Evolutionary conservation across 75 land plant species (phyloP), one percentile per base, ranked within the genome.

Genomic region (Pinus albicaulis): DNA sequence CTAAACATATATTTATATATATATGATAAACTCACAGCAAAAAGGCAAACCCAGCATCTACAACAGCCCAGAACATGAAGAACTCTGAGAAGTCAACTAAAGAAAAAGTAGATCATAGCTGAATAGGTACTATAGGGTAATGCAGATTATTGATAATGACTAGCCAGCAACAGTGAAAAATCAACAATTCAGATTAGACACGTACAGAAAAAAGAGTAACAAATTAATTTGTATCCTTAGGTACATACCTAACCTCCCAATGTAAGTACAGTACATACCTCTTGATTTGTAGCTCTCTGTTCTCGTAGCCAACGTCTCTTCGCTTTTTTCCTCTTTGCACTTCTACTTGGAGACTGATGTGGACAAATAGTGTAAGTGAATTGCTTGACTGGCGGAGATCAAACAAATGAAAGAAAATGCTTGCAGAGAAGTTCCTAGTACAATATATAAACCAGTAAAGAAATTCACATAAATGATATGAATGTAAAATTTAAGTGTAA

Each of bases 331-430:
- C 53, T 48, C 53, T 10, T 48, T 48, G 53, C 53, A 48, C 53
- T 92, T 80, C 98, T 90, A 71, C 98, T 92, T 31, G 89, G 90
- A 20, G 53, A 64, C 96, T 93, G 81, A 78, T 0, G 26, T n/a
- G 34, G 65, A 73, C 17, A 3, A 38, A 68, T 68, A 41, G n/a
- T 41, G 71, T 44, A 68, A 64, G 13, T 68, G 5, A 68, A n/a
- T 68, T 68, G 53, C 48, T 26, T 61, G 13, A 61, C 64, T 24
- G 53, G 11, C 53, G 34, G 68, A 64, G 38, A 64, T 64, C 38
- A 17, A 34, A 31, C 38, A 64, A 64, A 34, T 7, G 20, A 64
- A 64, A 64, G 20, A 17, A 66, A 36, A 66, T 36, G 7, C 34
- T 36, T 66, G 22, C 6, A 38, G 8, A 66, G 48, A 36, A 68